Evolutionary conservation across 2,329 filamentous ascomycete genomes (phyloP).

Genomic region (Nothophoma quercina): DNA sequence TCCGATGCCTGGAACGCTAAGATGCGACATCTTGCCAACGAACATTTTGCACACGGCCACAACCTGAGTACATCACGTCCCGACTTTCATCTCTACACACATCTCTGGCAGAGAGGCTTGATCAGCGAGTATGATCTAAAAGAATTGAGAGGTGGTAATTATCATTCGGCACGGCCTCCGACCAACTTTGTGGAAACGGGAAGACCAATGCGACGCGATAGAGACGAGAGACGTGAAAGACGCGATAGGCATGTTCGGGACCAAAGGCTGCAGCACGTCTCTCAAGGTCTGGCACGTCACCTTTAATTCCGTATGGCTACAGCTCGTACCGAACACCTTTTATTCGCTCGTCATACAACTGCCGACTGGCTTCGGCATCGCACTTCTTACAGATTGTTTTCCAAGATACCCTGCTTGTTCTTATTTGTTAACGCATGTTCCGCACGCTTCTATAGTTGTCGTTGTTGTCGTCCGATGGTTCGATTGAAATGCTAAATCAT

Average conservation of each 20-base stretch:
- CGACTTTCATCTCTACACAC: slow-evolving; percentile 39
- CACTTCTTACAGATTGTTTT: no score
- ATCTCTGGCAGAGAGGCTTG: slow-evolving; percentile 41
- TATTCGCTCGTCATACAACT: no score
- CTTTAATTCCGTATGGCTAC: background rate
- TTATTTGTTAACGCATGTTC: no score
- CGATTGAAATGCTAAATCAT: no score
- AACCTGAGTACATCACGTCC: slow-evolving; percentile 35
- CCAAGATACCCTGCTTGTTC: no score
- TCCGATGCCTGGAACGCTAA: slow-evolving; percentile 26
- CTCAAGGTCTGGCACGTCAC: background rate
- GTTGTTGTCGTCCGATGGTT: no score
- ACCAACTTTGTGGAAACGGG: slow-evolving; percentile 32
- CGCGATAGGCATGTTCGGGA: slow-evolving; percentile 3
- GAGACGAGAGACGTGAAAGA: background rate
- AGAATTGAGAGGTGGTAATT: slow-evolving; percentile 42
- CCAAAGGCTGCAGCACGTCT: background rate
- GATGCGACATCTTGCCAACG: slow-evolving; percentile 40
- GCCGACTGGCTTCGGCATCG: no score
- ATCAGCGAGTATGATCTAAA: slow-evolving; percentile 45
- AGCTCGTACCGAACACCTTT: no score
- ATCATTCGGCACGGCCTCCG: slow-evolving; percentile 26
- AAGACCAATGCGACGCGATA: slow-evolving; percentile 8
- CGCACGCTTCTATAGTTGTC: no score
- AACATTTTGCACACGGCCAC: slow-evolving; percentile 34